Conservation (phyloP, 108 stramenopile species). For the Pseudonitzschia pungens region DNA sequence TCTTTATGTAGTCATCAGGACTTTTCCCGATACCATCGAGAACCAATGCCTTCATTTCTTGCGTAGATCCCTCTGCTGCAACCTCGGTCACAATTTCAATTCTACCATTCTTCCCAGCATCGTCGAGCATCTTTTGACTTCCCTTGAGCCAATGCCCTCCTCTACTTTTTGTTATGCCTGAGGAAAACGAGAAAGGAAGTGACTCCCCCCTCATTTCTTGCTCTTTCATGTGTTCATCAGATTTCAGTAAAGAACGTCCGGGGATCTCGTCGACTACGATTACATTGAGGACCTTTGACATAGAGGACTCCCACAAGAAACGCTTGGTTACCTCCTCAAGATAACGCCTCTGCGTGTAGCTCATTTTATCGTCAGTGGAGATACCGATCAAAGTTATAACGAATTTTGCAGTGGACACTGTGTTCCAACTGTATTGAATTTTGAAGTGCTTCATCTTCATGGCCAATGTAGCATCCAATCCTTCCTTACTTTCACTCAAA, state of each 20-base stretch:
- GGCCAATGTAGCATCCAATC: background rate
- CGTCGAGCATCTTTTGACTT: background rate
- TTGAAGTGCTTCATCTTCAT: background rate
- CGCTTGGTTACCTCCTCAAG: conserved; percentile 8
- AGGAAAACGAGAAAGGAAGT: background rate
- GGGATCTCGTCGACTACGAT: background rate
- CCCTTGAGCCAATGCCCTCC: background rate
- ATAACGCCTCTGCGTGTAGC: conserved; percentile 21
- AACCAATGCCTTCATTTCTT: conserved; percentile 1
- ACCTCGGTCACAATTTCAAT: conserved; percentile 16
- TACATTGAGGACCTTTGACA: background rate
- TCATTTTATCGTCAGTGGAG: conserved; percentile 9
- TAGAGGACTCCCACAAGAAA: conserved; percentile 3
- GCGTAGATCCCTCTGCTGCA: background rate
- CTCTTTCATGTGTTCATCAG: background rate
- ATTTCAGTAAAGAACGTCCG: background rate
- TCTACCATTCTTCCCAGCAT: background rate
- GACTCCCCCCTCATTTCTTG: background rate
- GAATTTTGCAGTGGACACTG: background rate
- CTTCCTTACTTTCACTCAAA: background rate
- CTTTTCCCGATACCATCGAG: conserved; percentile 12
- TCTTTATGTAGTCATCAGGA: conserved; percentile 14
- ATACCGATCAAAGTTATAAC: conserved; percentile 17
- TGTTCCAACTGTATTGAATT: conserved; percentile 3
- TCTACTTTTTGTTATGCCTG: background rate